phyloP scores from a whole-genome alignment of 1,284 basidiomycete genomes.

The Malassezia globosa region DNA sequence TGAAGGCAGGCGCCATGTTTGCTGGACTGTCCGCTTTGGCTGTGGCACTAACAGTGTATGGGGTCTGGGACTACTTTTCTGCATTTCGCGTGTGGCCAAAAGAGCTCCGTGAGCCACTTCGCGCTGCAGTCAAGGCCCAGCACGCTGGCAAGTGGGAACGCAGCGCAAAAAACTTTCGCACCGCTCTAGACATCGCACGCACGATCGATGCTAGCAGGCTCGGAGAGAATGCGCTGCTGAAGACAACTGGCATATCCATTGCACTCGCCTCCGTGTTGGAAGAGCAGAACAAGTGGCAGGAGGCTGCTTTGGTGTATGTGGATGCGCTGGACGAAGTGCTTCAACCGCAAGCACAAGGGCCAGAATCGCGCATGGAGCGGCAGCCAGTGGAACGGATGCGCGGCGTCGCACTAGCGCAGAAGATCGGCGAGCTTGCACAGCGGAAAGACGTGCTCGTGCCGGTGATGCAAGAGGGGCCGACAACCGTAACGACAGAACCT shows the following conservation, averaged over 20 bases:
- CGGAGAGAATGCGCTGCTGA: conserved; percentile 30
- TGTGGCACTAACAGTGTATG: conserved; percentile 36
- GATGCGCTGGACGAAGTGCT: conserved; percentile 37
- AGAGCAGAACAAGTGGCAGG: conserved; percentile 22
- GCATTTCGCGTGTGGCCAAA: conserved; percentile 45
- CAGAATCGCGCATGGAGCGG: background rate
- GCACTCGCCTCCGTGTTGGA: conserved; percentile 41
- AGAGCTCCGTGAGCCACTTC: conserved; percentile 38
- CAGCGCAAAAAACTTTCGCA: conserved; percentile 33
- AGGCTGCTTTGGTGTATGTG: conserved; percentile 23
- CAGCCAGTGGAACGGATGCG: conserved; percentile 30
- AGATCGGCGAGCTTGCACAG: conserved; percentile 32
- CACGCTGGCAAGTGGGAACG: conserved; percentile 32
- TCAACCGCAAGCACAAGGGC: conserved; percentile 14
- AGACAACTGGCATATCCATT: conserved; percentile 44
- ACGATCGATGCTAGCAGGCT: conserved; percentile 10
- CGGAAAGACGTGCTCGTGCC: conserved; percentile 19
- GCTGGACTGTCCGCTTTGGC: conserved; percentile 28
- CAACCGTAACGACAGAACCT: conserved; percentile 19
- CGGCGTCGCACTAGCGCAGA: conserved; percentile 36
- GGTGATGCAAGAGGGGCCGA: conserved; percentile 11
- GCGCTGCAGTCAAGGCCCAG: conserved; percentile 40
- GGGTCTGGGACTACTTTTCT: conserved; percentile 40
- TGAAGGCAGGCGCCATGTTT: conserved; percentile 12
- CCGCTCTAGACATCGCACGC: conserved; percentile 29